Base-by-base conservation (phyloP, 2,329 filamentous ascomycete species). In the Alternaria solani region DNA sequence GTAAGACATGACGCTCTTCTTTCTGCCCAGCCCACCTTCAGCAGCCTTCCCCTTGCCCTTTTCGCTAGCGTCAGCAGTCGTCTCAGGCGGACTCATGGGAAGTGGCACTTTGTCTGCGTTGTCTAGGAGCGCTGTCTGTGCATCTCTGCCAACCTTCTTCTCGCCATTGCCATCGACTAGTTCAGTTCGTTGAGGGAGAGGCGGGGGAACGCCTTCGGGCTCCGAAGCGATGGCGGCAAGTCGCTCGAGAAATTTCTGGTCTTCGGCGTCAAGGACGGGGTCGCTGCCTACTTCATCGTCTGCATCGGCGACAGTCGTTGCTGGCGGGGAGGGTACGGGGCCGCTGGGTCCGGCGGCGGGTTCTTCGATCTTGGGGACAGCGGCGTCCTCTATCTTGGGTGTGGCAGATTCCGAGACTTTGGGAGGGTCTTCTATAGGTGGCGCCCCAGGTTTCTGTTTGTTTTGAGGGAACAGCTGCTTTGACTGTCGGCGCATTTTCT, bases 211-310 rank as follows among this genome's bases (percentile, higher is more conserved):
- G 36, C 75, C 71, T 62, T 78, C 76, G 11, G 75, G 75, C 61
- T 78, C 77, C 49, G 77, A 73, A 18, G 80, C 77, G 36, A 82
- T 79, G 7, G 82, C 80, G 3, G 82, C 83, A 32, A 88, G 82
- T 34, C 78, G 78, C 55, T 81, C 79, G 34, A 89, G 75, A 66
- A 88, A 89, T 53, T 81, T 79, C 66, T 88, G 85, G 62, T 89
- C 87, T 68, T 88, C 86, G n/a, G 85, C 81, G 18, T 84, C 86
- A n/a, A 89, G 73, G 3, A 89, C 82, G 6, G 82, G 71, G 68
- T 75, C 74, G 18, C 68, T 64, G 38, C 66, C 69, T 28, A 66
- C 67, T 43, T 77, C 71, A 34, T 77, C 70, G 56, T 59, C 64
- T 4, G 70, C 69, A 25, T 72, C 69, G 51, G 64, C 62, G 44